A percentile compares a stretch with the other conserved stretches of the same genome.
These are phyloP conservation scores for Solanum stenotomum DNA, from an alignment of 257 asterid species.

Conservation along the genomic window DNA sequence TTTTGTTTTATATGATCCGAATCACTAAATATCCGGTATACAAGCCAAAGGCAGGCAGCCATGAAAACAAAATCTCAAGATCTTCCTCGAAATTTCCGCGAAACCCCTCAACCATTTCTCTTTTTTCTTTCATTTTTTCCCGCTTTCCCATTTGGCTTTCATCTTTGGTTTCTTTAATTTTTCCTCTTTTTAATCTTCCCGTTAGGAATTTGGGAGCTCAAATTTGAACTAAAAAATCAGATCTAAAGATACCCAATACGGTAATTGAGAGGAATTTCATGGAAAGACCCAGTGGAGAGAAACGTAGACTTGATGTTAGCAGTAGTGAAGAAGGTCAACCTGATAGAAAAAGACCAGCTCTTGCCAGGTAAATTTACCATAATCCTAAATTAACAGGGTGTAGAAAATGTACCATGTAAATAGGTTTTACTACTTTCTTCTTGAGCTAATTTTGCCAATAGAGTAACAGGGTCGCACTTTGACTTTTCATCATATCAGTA, in stretches of 20 bases:
- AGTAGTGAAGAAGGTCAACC: constrained; percentile 64
- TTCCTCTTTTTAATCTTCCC: not conserved
- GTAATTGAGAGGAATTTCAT: constrained; percentile 20
- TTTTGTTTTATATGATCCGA: not conserved
- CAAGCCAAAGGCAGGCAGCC: not conserved
- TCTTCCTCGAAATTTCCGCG: constrained; percentile 35
- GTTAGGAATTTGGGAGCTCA: constrained; percentile 16
- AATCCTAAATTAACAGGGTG: not conserved
- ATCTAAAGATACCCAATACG: constrained; percentile 20
- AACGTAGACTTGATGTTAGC: constrained; percentile 60
- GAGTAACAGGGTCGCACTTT: not conserved
- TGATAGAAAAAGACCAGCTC: constrained; percentile 90
- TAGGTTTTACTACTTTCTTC: not conserved
- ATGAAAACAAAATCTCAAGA: constrained; percentile 1
- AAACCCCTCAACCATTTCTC: constrained; percentile 33
- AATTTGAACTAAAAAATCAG: constrained; percentile 20
- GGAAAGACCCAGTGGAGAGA: constrained; percentile 40
- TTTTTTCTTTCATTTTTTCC: constrained; percentile 56
- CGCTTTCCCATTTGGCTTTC: constrained; percentile 19
- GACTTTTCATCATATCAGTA: not conserved
- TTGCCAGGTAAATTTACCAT: constrained; percentile 54
- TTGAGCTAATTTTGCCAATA: not conserved
- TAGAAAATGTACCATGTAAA: not conserved
- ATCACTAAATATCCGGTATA: too few relatives aligned
- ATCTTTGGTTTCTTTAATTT: not conserved